These are phyloP conservation scores for Zoysia pacifica DNA, from an alignment of 176 grass and related monocot genomes.

Conservation along the genomic window DNA sequence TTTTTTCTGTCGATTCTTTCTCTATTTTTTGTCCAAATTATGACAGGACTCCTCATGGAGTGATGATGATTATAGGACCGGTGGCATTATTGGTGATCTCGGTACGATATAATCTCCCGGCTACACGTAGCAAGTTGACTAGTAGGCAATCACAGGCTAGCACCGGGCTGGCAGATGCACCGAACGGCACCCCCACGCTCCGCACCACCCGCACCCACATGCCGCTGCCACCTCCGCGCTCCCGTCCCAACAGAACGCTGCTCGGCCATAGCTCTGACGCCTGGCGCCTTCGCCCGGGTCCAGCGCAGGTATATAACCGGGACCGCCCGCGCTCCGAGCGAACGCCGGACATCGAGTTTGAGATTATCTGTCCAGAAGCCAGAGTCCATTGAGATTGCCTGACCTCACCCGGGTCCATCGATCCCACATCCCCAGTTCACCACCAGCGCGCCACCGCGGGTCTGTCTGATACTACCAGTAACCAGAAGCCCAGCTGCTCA, in stretches of 20 bases:
- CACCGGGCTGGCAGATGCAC: conserved; percentile 7
- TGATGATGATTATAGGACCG: not conserved
- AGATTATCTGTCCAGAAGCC: no score
- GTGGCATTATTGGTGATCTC: not conserved
- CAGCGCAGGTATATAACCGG: not conserved
- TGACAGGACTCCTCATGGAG: not conserved
- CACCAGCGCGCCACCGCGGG: not conserved
- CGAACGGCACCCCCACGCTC: not conserved
- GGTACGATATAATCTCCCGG: not conserved
- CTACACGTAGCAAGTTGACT: conserved; percentile 42
- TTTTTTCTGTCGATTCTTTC: not conserved
- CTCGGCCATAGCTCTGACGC: not conserved
- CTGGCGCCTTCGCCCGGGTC: not conserved
- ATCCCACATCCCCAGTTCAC: not conserved
- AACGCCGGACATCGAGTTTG: not conserved
- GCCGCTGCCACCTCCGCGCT: conserved; percentile 1
- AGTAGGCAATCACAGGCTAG: conserved; percentile 17
- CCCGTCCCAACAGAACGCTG: conserved; percentile 27
- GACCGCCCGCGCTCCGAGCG: not conserved
- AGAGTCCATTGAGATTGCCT: no score
- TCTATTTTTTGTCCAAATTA: no score
- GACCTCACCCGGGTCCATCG: no score
- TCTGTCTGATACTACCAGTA: no score
- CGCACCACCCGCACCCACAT: conserved; percentile 15
- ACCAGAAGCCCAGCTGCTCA: not conserved